A percentile compares a stretch with the other conserved stretches of the same genome.
phyloP scores from a whole-genome alignment of 257 asterid species.

The Solanum dulcamara region DNA sequence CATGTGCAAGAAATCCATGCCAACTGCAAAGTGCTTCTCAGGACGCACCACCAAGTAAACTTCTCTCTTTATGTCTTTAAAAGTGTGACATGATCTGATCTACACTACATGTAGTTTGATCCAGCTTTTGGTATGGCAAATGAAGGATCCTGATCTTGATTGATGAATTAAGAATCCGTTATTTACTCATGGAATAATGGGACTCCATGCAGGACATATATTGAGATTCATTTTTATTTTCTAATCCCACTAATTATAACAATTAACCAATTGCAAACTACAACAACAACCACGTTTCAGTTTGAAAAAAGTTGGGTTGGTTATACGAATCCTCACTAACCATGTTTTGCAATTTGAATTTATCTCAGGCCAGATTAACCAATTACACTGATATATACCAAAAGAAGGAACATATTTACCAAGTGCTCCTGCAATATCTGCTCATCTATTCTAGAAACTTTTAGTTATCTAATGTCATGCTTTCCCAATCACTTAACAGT shows the following conservation, averaged over 20 bases:
- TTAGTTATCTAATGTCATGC: not conserved
- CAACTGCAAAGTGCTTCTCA: slow-evolving; percentile 82
- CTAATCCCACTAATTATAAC: not conserved
- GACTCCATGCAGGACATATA: not conserved
- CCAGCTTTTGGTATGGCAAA: not conserved
- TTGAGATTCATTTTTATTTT: not conserved
- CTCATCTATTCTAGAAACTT: not conserved
- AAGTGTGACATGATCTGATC: not conserved
- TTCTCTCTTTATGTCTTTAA: not conserved
- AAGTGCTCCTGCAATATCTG: not conserved
- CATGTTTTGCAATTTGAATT: not conserved
- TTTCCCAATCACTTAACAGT: not conserved
- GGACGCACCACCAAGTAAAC: slow-evolving; percentile 98
- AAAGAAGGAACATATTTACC: not conserved
- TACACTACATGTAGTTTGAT: not conserved
- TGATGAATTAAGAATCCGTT: not conserved
- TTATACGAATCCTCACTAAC: not conserved
- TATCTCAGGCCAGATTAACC: not conserved
- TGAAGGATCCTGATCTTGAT: not conserved
- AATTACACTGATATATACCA: not conserved
- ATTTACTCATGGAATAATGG: not conserved
- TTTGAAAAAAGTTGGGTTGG: not conserved
- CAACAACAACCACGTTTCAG: not conserved
- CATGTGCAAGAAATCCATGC: slow-evolving; percentile 98
- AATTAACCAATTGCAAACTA: not conserved